Conservation (phyloP, 1,139 yeast species). For the Scheffersomyces stambukii region DNA sequence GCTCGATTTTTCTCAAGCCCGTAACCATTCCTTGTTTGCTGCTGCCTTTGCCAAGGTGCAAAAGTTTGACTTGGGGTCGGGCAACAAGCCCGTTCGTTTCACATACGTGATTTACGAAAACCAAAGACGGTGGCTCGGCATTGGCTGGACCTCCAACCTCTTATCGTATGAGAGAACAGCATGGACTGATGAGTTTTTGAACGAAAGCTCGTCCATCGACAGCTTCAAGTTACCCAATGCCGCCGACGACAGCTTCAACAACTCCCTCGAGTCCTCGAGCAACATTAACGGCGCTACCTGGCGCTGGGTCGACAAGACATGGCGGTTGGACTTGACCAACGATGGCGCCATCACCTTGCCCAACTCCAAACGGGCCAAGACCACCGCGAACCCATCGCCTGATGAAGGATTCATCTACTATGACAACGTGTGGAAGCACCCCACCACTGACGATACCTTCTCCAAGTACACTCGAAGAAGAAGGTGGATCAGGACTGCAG, state of each 20-base stretch:
- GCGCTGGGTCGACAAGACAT: slow-evolving; percentile 92
- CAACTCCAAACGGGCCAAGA: slow-evolving; percentile 55
- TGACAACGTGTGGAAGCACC: slow-evolving; percentile 93
- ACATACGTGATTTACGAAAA: slow-evolving; percentile 94
- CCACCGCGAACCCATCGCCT: slow-evolving; percentile 70
- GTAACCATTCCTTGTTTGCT: slow-evolving; percentile 46
- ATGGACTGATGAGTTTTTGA: slow-evolving; percentile 95
- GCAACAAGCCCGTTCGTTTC: slow-evolving; percentile 65
- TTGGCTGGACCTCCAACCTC: slow-evolving; percentile 94
- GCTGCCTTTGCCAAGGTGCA: slow-evolving; percentile 62
- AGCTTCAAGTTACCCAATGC: slow-evolving; percentile 74
- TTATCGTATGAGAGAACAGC: slow-evolving; percentile 90
- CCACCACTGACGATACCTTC: slow-evolving; percentile 82
- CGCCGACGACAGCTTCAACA: slow-evolving; percentile 24
- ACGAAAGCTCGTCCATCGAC: slow-evolving; percentile 77
- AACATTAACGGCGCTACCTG: slow-evolving; percentile 59
- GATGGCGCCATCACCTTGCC: slow-evolving; percentile 79
- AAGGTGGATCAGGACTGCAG: slow-evolving; percentile 95
- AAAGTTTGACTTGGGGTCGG: slow-evolving; percentile 31
- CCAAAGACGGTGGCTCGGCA: slow-evolving; percentile 96
- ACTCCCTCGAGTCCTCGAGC: slow-evolving; percentile 11
- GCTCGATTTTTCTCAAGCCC: slow-evolving; percentile 65
- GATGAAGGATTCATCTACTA: slow-evolving; percentile 87
- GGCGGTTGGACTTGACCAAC: slow-evolving; percentile 87
- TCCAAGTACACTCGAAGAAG: slow-evolving; percentile 91